Evolutionary conservation across 768 basidiomycete species (phyloP), one percentile per base, ranked within the genome.

Genomic region (Phlebiopsis flavidoalba): DNA sequence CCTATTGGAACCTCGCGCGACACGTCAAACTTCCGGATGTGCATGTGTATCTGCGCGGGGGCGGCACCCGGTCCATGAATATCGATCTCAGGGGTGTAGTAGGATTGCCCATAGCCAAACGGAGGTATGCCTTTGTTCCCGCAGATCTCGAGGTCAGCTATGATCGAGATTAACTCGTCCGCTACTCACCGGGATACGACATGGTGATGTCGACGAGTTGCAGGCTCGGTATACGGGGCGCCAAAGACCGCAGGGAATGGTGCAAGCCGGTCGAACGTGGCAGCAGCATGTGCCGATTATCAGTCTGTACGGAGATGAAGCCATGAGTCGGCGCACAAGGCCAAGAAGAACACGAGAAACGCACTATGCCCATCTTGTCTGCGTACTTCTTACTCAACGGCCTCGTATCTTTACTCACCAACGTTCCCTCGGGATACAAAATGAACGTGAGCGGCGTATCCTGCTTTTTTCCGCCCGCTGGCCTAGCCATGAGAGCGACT

Each of bases 381-480:
- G 95, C 94, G 69, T 86, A 98, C 67, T 87, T 88, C 74, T 84
- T 85, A 73, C 91, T 95, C 65, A 89, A 79, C 0, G 93, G 93
- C 51, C 93, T 75, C 4, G 95, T 98, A 63, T 94, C 79, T 63
- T 83, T 81, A 72, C 92, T 94, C 14, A 95, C 89, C 26, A 98
- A 86, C 4, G 96, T 98, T 33, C 97, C 97, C 72, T 99, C 97
- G 0, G 97, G 97, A 71, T 95, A 98, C 50, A 98, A 80, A 58
- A 98, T 78, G 66, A 96, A 84, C 63, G 88, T 86, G 47, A 97
- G 77, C 0, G 93, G 89, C 24, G 79, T 83, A 63, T 88, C 81
- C 68, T 84, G 79, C 54, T 80, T 73, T 80, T 73, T 67, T 89
- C 83, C n/a, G 89, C 87, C 35, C 80, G 80, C 55, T 78, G 79